These are phyloP conservation scores for Urtica urens DNA, from an alignment of 306 rosid genomes.

Conservation along the genomic window DNA sequence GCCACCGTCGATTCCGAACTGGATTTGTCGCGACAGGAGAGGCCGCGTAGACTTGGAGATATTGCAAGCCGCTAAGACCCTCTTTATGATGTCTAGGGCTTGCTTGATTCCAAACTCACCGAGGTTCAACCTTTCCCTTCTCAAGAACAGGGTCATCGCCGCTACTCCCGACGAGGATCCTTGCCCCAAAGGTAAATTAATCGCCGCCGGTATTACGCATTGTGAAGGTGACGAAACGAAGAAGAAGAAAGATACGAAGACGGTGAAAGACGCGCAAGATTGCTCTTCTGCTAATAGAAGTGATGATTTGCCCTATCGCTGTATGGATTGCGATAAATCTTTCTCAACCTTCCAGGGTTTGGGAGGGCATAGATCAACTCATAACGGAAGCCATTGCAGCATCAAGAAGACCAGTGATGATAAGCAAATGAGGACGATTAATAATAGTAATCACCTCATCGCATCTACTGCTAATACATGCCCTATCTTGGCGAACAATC, in stretches of 20 bases:
- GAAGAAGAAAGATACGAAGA: not conserved
- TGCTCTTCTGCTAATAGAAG: no score
- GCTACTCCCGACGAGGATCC: no score
- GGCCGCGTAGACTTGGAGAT: slow-evolving; percentile 2
- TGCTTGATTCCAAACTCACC: not conserved
- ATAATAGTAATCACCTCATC: no score
- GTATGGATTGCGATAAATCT: slow-evolving; percentile 15
- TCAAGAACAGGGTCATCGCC: no score
- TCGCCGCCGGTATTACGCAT: no score
- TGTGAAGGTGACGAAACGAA: no score
- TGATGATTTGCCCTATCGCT: slow-evolving; percentile 1
- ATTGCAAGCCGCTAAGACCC: slow-evolving; percentile 3
- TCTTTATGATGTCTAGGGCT: not conserved
- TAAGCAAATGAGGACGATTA: no score
- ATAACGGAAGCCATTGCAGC: slow-evolving; percentile 7
- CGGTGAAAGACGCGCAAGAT: not conserved
- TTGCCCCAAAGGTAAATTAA: no score
- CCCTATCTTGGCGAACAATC: not conserved
- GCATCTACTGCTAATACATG: no score
- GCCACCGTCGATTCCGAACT: not conserved
- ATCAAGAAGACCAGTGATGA: not conserved
- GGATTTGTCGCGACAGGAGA: no score
- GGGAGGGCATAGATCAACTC: slow-evolving; percentile 33
- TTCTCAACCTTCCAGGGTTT: slow-evolving; percentile 20
- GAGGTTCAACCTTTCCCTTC: no score